These are phyloP conservation scores for Axilococcus clingmanii DNA, from an alignment of 139 green algal species.

Conservation along the genomic window DNA sequence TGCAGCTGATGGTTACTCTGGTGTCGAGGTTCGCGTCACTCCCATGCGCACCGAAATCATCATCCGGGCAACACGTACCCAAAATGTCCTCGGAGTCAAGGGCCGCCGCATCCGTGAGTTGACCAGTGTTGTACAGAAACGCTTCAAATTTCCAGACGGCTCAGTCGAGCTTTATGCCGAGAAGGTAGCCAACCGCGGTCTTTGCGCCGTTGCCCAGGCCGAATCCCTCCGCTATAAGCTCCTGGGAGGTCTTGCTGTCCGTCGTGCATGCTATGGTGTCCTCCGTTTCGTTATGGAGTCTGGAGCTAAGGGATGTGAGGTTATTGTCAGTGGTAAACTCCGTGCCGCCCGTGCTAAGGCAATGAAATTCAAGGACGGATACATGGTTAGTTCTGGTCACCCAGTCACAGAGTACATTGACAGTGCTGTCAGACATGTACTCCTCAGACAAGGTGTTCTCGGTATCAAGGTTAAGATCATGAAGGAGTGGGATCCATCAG, in stretches of 20 bases:
- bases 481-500: constrained; percentile 94
- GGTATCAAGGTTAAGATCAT: constrained; percentile 98
- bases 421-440: constrained; percentile 86
- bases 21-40: constrained; percentile 96
- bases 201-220: constrained; percentile 96
- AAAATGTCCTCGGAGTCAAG: constrained; percentile 98
- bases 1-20: constrained; percentile 84
- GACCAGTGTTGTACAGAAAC: constrained; percentile 97
- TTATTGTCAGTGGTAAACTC: constrained; percentile 98
- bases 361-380: constrained; percentile 99
- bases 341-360: constrained; percentile 93
- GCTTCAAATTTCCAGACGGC: constrained; percentile 93
- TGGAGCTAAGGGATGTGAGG: constrained; percentile 98
- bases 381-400: constrained; percentile 88
- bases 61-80: constrained; percentile 95
- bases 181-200: constrained; percentile 94
- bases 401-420: constrained; percentile 91
- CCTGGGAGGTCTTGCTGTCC: constrained; percentile 92
- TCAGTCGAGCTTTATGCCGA: constrained; percentile 98
- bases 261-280: constrained; percentile 98
- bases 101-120: constrained; percentile 96
- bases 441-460: constrained; percentile 95
- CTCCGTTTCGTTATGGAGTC: constrained; percentile 99
- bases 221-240: constrained; percentile 99
- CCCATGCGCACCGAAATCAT: constrained; percentile 99